phyloP scores from a whole-genome alignment of 768 basidiomycete species.

The Mycena chlorophos region DNA sequence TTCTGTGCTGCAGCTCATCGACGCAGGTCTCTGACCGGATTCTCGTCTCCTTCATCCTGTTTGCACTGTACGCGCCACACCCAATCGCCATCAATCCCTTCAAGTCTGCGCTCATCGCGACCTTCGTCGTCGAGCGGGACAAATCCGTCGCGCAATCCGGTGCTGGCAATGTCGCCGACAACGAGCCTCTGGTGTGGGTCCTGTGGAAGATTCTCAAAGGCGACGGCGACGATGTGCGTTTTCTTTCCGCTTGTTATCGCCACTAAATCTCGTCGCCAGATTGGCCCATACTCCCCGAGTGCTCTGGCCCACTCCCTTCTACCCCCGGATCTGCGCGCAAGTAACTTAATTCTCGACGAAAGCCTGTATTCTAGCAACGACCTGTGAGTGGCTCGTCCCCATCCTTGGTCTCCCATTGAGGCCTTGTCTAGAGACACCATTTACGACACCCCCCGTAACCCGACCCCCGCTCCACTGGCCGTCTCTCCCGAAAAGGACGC shows the following conservation, averaged over 20 bases:
- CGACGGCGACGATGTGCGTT: conserved; percentile 75
- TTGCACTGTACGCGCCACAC: conserved; percentile 77
- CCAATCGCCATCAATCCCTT: conserved; percentile 82
- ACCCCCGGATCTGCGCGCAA: conserved; percentile 72
- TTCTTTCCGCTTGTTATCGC: neutral
- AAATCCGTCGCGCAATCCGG: conserved; percentile 54
- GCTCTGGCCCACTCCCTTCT: conserved; percentile 73
- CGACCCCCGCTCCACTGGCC: conserved; percentile 20
- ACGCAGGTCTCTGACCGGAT: conserved; percentile 69
- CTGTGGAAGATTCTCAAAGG: conserved; percentile 85
- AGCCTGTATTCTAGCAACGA: conserved; percentile 55
- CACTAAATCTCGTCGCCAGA: conserved; percentile 40
- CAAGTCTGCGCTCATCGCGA: conserved; percentile 67
- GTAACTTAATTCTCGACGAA: conserved; percentile 69
- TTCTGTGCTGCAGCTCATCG: conserved; percentile 17
- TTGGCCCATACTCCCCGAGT: conserved; percentile 78
- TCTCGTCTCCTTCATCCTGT: conserved; percentile 76
- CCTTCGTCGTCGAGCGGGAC: conserved; percentile 69
- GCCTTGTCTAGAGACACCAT: conserved; percentile 39
- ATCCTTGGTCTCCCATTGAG: neutral
- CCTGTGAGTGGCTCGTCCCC: conserved; percentile 37
- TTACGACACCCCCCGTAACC: conserved; percentile 40
- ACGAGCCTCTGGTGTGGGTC: conserved; percentile 83
- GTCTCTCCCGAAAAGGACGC: conserved; percentile 54
- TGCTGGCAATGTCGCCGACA: conserved; percentile 51